Evolutionary conservation across 345 rosid genomes (phyloP), one percentile per base, ranked within the genome.

Genomic region (Acer campestre): DNA sequence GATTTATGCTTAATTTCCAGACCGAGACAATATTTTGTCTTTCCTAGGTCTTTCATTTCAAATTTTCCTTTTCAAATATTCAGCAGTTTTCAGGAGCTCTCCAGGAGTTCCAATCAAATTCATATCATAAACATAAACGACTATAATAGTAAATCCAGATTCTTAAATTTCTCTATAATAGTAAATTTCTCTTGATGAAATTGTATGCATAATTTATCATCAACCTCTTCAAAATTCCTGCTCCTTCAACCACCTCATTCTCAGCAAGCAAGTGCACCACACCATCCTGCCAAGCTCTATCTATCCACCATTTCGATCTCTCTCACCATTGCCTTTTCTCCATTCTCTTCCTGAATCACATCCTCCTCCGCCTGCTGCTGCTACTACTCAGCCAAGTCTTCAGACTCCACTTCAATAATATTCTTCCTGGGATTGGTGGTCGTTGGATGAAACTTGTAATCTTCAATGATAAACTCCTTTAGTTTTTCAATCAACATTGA

Each of bases 211-310:
- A 35, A 35, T 35, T 35, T 35, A 35, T 35, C 18, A 76, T 16
- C 7, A 85, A n/a, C 51, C 71, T 78, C 78, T 85, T 87, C 35
- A 42, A 18, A 3, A 76, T 16, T 6, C 80, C 62, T 0, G 84
- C 61, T 3, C 87, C 80, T 61, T 84, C 82, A 77, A 80, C 74
- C 71, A 76, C 77, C 48, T 81, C 86, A 5, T 69, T 79, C 46
- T 87, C 90, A 10, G 85, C 88, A 58, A 83, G 70, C 71, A 87
- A 55, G 64, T 87, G 84, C 18, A 87, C 88, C 10, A 75, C 81
- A 6, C 87, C 82, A 5, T 48, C 83, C 40, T 44, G 46, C 80
- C 66, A 58, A 2, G 88, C 89, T 44, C 67, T 78, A n/a, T n/a
- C n/a, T n/a, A 49, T 84, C 80, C 51, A 86, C 73, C 38, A 68